Conservation (phyloP, 495 filamentous ascomycete genomes). For the Penicillium steckii region DNA sequence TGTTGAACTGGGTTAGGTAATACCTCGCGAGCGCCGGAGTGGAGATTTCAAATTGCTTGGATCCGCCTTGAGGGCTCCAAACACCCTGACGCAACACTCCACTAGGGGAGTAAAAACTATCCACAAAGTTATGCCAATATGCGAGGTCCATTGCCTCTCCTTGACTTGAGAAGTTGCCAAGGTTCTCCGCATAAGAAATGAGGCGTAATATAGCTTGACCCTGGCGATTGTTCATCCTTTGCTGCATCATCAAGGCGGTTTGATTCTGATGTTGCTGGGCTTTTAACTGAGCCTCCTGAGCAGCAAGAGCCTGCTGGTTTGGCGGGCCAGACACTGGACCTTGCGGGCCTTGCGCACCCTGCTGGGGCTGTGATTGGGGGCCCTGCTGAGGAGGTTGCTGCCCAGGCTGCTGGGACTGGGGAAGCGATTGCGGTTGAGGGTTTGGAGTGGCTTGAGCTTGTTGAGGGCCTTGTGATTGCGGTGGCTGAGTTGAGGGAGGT, state of each 20-base stretch:
- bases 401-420: constrained; percentile 41
- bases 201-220: constrained; percentile 62
- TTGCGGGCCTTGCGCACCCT: constrained; percentile 39
- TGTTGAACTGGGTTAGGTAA: constrained; percentile 80
- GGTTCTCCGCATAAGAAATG: constrained; percentile 61
- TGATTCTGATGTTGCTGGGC: constrained; percentile 45
- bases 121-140: constrained; percentile 76
- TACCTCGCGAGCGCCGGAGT: constrained; percentile 74
- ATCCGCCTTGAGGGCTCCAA: constrained; percentile 44
- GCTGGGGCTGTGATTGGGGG: constrained; percentile 40
- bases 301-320: constrained; percentile 38
- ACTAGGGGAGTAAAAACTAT: constrained; percentile 68
- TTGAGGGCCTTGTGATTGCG: constrained; percentile 41
- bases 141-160: constrained; percentile 59
- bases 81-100: constrained; percentile 68
- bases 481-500: constrained; percentile 36
- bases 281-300: constrained; percentile 44
- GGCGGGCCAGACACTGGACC: constrained; percentile 41
- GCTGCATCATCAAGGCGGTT: constrained; percentile 47
- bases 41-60: constrained; percentile 77
- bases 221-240: constrained; percentile 39
- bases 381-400: constrained; percentile 38
- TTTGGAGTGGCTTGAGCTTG: constrained; percentile 48
- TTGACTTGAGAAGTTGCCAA: constrained; percentile 40
- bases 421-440: constrained; percentile 47